Evolutionary conservation across 1,284 basidiomycete species (phyloP).

Genomic region (Sporisorium graminicola): DNA sequence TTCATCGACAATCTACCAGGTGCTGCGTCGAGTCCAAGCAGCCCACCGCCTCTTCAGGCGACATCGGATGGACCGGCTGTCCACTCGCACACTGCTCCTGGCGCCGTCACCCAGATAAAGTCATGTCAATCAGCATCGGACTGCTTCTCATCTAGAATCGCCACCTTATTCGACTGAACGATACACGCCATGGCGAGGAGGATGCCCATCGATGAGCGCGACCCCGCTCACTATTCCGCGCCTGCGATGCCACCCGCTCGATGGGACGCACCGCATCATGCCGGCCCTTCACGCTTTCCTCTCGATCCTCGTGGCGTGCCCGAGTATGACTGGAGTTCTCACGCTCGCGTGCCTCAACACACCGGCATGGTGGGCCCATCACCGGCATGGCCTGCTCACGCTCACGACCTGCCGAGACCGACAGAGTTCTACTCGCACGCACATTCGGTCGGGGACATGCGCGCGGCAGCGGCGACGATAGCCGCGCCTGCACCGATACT

Average conservation of each 20-base stretch:
- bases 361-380: background rate
- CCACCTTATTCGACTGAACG: background rate
- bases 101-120: background rate
- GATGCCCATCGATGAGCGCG: constrained; percentile 7
- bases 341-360: constrained; percentile 3
- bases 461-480: constrained; percentile 9
- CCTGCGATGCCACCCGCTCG: background rate
- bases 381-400: constrained; percentile 6
- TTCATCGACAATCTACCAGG: background rate
- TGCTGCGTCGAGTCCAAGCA: background rate
- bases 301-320: constrained; percentile 11
- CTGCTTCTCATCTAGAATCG: background rate
- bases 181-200: constrained; percentile 15
- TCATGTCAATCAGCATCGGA: background rate
- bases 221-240: constrained; percentile 5
- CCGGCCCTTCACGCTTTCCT: constrained; percentile 30
- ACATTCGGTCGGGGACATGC: constrained; percentile 4
- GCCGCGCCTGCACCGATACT: background rate
- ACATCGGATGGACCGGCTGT: background rate
- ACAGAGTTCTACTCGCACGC: background rate
- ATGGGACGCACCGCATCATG: constrained; percentile 11
- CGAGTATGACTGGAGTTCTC: constrained; percentile 24
- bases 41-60: background rate
- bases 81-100: background rate
- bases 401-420: background rate